These are phyloP conservation scores for Globisporangium irregulare DNA, from an alignment of 352 stramenopile species.

Conservation along the genomic window DNA sequence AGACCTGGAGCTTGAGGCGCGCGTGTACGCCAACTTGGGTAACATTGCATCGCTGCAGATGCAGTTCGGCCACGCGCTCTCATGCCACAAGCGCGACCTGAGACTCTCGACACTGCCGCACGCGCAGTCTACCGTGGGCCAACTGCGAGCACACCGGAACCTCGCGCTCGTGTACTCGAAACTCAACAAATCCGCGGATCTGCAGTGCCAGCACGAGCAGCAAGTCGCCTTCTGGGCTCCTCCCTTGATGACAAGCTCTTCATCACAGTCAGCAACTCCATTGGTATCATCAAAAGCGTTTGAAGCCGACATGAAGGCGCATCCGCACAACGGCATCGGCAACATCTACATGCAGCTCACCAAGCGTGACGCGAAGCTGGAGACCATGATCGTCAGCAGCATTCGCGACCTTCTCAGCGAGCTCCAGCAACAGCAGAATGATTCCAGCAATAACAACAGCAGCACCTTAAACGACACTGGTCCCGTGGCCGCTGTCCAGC, in stretches of 20 bases:
- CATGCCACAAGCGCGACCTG: conserved; percentile 63
- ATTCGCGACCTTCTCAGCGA: conserved; percentile 31
- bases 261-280: no score
- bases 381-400: conserved; percentile 31
- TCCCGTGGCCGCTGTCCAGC: not conserved
- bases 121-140: conserved; percentile 50
- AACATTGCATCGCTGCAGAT: conserved; percentile 56
- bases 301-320: conserved; percentile 42
- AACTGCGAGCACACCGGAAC: conserved; percentile 63
- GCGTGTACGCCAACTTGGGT: conserved; percentile 75
- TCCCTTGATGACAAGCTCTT: conserved; percentile 11
- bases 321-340: conserved; percentile 39
- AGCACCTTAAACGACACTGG: not conserved
- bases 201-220: conserved; percentile 42
- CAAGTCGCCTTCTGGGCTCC: conserved; percentile 23
- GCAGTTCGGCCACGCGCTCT: conserved; percentile 56
- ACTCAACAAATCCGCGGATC: conserved; percentile 34
- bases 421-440: conserved; percentile 19
- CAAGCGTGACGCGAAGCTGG: conserved; percentile 34
- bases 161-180: conserved; percentile 63
- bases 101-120: conserved; percentile 32
- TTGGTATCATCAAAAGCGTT: conserved; percentile 21
- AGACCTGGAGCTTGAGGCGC: conserved; percentile 65
- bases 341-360: conserved; percentile 70
- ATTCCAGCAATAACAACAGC: not conserved